These are phyloP conservation scores for Xylaria sp. DNA, from an alignment of 2,329 filamentous ascomycete genomes.

Conservation along the genomic window DNA sequence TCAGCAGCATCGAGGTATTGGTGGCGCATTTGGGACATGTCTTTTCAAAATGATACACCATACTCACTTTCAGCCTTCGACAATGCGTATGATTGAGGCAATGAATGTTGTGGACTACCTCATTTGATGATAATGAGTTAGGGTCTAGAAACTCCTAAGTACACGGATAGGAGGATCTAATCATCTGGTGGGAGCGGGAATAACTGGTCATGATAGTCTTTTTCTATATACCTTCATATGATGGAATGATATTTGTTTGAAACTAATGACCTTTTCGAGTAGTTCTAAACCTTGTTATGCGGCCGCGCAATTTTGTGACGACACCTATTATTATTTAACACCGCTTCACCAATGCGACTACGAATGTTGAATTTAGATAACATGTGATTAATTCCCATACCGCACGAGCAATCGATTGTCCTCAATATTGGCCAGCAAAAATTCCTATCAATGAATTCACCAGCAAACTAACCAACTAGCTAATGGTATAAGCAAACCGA, in stretches of 20 bases:
- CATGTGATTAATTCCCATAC: no score
- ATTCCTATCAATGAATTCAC: background rate
- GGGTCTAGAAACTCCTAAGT: background rate
- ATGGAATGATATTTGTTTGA: conserved; percentile 1
- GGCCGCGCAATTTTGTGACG: background rate
- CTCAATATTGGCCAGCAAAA: background rate
- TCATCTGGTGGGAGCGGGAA: background rate
- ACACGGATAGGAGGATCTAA: conserved; percentile 1
- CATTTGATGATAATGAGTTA: background rate
- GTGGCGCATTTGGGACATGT: background rate
- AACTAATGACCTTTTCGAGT: background rate
- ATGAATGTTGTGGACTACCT: conserved; percentile 9
- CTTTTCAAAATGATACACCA: background rate
- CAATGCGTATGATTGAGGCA: conserved; percentile 9
- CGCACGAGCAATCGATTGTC: no score
- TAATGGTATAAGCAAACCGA: no score
- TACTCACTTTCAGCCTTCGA: background rate
- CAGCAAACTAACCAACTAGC: no score
- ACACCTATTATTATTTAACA: background rate
- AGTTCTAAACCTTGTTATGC: background rate
- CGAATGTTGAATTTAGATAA: no score
- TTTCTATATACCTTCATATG: conserved; percentile 1
- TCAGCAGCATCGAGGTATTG: background rate
- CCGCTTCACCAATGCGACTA: no score
- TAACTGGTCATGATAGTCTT: background rate